Evolutionary conservation across 2,329 filamentous ascomycete species (phyloP).

Genomic region (Curvularia spicifera): DNA sequence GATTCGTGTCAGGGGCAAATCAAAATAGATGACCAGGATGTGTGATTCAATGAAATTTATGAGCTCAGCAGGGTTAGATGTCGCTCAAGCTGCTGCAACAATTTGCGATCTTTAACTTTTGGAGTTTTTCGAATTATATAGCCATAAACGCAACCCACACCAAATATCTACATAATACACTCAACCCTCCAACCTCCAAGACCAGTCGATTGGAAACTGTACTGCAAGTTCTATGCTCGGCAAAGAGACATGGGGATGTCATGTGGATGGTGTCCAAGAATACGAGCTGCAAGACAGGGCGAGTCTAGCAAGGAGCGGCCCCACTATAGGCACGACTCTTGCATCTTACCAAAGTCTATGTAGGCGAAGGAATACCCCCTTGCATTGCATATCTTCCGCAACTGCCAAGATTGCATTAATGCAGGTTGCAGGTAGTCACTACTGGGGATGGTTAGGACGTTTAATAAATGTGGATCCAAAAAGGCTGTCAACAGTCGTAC

Average conservation of each 20-base stretch:
- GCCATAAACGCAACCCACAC: too few relatives aligned
- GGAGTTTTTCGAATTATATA: too few relatives aligned
- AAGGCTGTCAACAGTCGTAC: neutral
- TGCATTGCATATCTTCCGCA: neutral
- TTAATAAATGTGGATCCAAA: neutral
- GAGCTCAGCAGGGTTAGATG: too few relatives aligned
- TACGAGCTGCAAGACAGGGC: conserved; percentile 1
- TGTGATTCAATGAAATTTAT: too few relatives aligned
- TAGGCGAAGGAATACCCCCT: conserved; percentile 10
- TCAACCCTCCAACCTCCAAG: too few relatives aligned
- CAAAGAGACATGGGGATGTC: neutral
- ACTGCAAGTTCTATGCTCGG: neutral
- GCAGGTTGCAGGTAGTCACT: neutral
- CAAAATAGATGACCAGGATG: too few relatives aligned
- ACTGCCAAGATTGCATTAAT: neutral
- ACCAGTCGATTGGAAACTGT: too few relatives aligned
- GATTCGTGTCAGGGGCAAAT: too few relatives aligned
- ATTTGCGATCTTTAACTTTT: too few relatives aligned
- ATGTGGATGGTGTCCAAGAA: neutral
- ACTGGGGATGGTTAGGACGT: neutral
- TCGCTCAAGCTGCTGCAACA: too few relatives aligned
- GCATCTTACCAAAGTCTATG: neutral
- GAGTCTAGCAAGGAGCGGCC: neutral
- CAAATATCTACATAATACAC: too few relatives aligned
- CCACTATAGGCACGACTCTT: neutral